phyloP scores from a whole-genome alignment of 2,329 filamentous ascomycete species.

The Cladosporium colombiae region DNA sequence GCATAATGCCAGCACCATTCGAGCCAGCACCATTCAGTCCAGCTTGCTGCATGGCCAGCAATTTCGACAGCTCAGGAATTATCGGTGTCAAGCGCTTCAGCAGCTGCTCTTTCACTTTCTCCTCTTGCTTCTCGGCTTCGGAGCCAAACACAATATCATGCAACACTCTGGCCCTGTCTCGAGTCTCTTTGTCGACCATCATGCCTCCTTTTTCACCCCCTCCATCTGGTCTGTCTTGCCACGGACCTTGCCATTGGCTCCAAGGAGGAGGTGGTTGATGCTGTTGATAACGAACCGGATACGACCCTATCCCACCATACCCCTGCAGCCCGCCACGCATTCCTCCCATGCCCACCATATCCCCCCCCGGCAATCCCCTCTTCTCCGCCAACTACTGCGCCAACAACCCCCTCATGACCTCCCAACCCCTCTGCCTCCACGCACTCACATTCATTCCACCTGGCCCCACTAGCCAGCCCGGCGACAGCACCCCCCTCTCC shows the following conservation, averaged over 20 bases:
- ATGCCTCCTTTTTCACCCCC: not conserved
- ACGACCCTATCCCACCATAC: not conserved
- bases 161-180: constrained; percentile 21
- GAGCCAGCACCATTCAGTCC: constrained; percentile 8
- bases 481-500: constrained; percentile 17
- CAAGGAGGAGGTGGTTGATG: not conserved
- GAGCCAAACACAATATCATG: constrained; percentile 30
- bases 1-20: constrained; percentile 16
- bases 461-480: too few species aligned
- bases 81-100: constrained; percentile 30
- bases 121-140: constrained; percentile 29
- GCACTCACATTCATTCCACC: constrained; percentile 23
- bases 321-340: not conserved
- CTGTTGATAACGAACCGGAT: not conserved
- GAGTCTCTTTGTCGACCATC: not conserved
- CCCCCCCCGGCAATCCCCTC: constrained; percentile 21
- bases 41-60: constrained; percentile 22
- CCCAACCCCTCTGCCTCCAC: constrained; percentile 32
- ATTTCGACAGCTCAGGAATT: constrained; percentile 28
- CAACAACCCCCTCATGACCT: constrained; percentile 30
- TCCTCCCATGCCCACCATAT: constrained; percentile 9
- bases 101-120: constrained; percentile 29
- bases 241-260: not conserved
- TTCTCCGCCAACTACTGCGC: constrained; percentile 26
- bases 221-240: not conserved